Percentiles rank a stretch among this genome's conserved stretches.
phyloP scores from a whole-genome alignment of 2,329 filamentous ascomycete genomes.

The Botrytis deweyae region DNA sequence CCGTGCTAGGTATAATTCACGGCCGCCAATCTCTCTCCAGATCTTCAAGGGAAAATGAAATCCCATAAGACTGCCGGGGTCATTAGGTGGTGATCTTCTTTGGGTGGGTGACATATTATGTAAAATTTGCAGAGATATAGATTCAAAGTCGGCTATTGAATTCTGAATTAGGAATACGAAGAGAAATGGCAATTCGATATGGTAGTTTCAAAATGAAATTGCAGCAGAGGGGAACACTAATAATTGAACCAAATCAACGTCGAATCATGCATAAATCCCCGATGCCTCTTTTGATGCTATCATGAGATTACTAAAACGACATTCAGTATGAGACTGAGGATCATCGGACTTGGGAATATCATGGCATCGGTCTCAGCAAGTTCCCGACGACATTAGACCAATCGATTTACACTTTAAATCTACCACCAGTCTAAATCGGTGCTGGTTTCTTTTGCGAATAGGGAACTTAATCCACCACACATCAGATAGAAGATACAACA shows the following conservation, averaged over 20 bases:
- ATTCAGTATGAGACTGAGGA: background rate
- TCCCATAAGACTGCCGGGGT: background rate
- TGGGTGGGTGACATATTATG: background rate
- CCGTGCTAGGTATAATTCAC: background rate
- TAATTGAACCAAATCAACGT: background rate
- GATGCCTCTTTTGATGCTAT: background rate
- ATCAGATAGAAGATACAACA: background rate
- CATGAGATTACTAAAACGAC: background rate
- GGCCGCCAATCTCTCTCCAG: conserved; percentile 12
- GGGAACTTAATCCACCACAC: background rate
- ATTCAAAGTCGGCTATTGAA: background rate
- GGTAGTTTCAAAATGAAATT: background rate
- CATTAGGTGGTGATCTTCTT: conserved; percentile 9
- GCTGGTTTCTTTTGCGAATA: background rate
- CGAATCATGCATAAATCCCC: background rate
- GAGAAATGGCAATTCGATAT: background rate
- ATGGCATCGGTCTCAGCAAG: background rate
- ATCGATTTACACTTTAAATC: background rate
- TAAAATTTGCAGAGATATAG: background rate
- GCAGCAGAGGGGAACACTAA: background rate
- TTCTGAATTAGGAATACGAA: background rate
- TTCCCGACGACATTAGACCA: background rate
- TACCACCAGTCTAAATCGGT: background rate
- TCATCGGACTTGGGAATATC: background rate
- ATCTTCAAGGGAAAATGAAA: conserved; percentile 8